Conservation (phyloP, 352 stramenopile species). For the Globisporangium heterothallicum region DNA sequence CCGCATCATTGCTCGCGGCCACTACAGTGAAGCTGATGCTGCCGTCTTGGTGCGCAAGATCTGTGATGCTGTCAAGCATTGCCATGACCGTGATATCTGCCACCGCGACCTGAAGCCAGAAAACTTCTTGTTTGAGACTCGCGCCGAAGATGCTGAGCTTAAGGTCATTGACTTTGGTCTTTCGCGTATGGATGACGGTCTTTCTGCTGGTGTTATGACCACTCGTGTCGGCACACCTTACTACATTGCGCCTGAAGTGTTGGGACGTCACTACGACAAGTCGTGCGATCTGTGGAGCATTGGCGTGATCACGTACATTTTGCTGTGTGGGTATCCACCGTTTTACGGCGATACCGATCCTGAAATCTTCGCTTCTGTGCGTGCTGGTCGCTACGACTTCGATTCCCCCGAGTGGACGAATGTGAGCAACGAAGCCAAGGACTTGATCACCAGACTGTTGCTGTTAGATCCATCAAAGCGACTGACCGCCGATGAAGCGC, state of each 20-base stretch:
- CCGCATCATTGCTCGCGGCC: constrained; percentile 84
- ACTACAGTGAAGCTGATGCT: constrained; percentile 97
- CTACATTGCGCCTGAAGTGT: constrained; percentile 93
- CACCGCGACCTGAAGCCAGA: constrained; percentile 98
- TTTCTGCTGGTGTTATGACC: constrained; percentile 85
- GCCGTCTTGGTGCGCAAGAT: constrained; percentile 95
- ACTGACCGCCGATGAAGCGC: constrained; percentile 88
- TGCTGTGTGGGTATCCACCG: constrained; percentile 94
- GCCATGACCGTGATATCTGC: constrained; percentile 96
- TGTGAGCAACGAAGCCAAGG: constrained; percentile 88
- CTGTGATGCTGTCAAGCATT: constrained; percentile 94
- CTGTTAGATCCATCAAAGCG: constrained; percentile 89
- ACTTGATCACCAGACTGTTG: constrained; percentile 93
- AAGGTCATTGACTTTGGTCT: constrained; percentile 99
- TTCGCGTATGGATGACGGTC: constrained; percentile 86
- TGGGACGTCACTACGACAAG: constrained; percentile 94
- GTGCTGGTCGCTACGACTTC: constrained; percentile 77
- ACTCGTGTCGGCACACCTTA: constrained; percentile 96
- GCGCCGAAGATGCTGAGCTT: constrained; percentile 87
- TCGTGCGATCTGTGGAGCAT: constrained; percentile 96
- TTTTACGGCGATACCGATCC: constrained; percentile 95
- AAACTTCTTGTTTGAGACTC: constrained; percentile 94
- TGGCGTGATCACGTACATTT: constrained; percentile 94
- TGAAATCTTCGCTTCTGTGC: constrained; percentile 86
- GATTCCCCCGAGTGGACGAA: constrained; percentile 81